phyloP scores from a whole-genome alignment of 2,329 filamentous ascomycete species.

The Fusarium veterinarium region DNA sequence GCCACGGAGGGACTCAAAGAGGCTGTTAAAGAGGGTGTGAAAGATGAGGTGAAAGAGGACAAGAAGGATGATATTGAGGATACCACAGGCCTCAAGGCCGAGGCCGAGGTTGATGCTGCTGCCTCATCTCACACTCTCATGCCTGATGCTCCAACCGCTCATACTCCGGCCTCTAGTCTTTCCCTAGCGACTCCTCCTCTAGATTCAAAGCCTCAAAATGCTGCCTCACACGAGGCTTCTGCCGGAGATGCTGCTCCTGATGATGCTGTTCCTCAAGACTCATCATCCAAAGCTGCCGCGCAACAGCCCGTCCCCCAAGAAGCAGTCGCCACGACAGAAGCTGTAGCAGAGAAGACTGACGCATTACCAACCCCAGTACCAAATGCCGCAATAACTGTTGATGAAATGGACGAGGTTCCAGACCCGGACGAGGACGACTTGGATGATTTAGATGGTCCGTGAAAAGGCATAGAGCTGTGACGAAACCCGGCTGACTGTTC shows the following conservation, averaged over 20 bases:
- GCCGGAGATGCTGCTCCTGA: not conserved
- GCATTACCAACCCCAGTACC: not conserved
- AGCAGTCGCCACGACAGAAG: conserved; percentile 16
- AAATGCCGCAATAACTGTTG: conserved; percentile 1
- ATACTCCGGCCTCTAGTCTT: conserved; percentile 15
- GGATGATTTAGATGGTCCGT: conserved; percentile 86
- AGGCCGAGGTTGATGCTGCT: conserved; percentile 1
- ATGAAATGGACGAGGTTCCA: conserved; percentile 68
- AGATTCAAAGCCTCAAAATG: not conserved
- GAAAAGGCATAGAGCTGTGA: not conserved
- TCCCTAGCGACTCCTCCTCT: conserved; percentile 3
- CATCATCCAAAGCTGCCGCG: not conserved
- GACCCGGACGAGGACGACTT: conserved; percentile 94
- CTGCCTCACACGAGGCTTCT: conserved; percentile 8
- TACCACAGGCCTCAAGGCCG: conserved; percentile 1
- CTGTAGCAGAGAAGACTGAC: conserved; percentile 14
- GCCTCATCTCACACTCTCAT: conserved; percentile 20
- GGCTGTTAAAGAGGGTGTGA: conserved; percentile 23
- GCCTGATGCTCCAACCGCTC: conserved; percentile 12
- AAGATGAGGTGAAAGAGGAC: conserved; percentile 33
- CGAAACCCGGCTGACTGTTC: conserved; percentile 10
- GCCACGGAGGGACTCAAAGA: conserved; percentile 31
- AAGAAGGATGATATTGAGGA: conserved; percentile 23
- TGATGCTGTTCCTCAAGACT: not conserved
- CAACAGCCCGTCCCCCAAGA: conserved; percentile 2